phyloP scores from a whole-genome alignment of 2,329 filamentous ascomycete genomes.

The Fusarium bactridioides region DNA sequence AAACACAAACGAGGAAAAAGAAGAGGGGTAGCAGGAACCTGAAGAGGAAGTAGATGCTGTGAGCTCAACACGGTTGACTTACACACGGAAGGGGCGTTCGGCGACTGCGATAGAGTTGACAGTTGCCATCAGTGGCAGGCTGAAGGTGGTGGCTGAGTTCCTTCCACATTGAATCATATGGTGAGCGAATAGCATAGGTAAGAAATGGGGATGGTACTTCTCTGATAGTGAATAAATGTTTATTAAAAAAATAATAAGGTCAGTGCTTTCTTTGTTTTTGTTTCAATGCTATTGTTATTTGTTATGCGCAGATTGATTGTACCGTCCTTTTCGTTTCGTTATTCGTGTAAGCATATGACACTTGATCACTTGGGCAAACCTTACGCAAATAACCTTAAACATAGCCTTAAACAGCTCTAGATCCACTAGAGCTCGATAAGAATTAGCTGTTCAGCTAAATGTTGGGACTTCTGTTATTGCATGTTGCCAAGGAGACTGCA shows the following conservation, averaged over 20 bases:
- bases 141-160: constrained; percentile 14
- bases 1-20: neutral
- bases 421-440: neutral
- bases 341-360: neutral
- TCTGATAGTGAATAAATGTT: neutral
- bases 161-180: neutral
- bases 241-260: accelerated
- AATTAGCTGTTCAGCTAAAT: neutral
- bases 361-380: neutral
- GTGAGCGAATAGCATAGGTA: neutral
- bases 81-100: constrained; percentile 1
- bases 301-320: neutral
- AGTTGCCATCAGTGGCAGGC: constrained; percentile 31
- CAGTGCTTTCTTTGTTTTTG: neutral
- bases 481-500: neutral
- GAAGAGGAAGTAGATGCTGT: neutral
- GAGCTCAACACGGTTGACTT: neutral
- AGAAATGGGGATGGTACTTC: neutral
- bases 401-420: neutral
- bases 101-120: constrained; percentile 19
- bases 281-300: neutral
- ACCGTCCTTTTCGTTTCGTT: neutral
- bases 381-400: neutral
- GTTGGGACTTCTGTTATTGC: neutral
- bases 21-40: neutral